Evolutionary conservation across 257 asterid species (phyloP).

Genomic region (Nicotiana tomentosiformis): DNA sequence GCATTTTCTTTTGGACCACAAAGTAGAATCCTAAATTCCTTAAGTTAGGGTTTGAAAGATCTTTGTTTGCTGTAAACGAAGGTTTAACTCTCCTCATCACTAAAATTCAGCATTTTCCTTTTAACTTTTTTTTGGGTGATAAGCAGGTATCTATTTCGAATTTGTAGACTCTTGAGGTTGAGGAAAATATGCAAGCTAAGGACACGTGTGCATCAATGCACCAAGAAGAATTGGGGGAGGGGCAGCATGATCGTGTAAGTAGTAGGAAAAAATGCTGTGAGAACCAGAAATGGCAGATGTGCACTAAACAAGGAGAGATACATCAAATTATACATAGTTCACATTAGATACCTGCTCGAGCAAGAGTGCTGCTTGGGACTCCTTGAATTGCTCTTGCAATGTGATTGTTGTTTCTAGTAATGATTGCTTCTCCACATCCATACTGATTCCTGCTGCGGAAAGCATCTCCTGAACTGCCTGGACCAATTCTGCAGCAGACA

Average conservation of each 20-base stretch:
- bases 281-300: neutral
- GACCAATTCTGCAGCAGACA: slow-evolving; percentile 84
- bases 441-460: slow-evolving; percentile 80
- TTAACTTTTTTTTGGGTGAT: too few relatives aligned
- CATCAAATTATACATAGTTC: neutral
- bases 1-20: too few relatives aligned
- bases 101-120: too few relatives aligned
- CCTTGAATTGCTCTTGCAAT: slow-evolving; percentile 80
- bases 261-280: neutral
- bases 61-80: too few relatives aligned
- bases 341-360: slow-evolving; percentile 75
- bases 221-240: neutral
- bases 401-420: slow-evolving; percentile 64
- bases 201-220: neutral
- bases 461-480: slow-evolving; percentile 98
- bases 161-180: neutral
- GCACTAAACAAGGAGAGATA: neutral
- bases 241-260: neutral
- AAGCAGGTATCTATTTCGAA: too few relatives aligned
- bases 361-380: slow-evolving; percentile 77
- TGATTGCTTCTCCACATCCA: slow-evolving; percentile 76
- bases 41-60: too few relatives aligned
- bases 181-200: slow-evolving; percentile 1
- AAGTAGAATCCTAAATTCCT: too few relatives aligned
- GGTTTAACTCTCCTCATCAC: too few relatives aligned